These are phyloP conservation scores for Neospermospora avenae DNA, from an alignment of 2,329 filamentous ascomycete species.

Conservation along the genomic window DNA sequence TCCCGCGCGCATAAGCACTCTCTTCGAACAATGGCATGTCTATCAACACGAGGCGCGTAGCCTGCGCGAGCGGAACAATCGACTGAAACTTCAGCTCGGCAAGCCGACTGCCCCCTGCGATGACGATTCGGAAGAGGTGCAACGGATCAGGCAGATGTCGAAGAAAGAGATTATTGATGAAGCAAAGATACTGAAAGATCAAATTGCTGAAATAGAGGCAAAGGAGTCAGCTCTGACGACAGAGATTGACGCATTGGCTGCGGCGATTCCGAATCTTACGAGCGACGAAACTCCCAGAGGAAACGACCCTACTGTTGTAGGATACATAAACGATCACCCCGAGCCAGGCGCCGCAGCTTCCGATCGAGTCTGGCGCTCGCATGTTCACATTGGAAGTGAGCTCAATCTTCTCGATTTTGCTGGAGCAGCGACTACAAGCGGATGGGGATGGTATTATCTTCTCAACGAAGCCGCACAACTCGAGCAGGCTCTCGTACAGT, in stretches of 20 bases:
- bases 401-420: constrained; percentile 91
- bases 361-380: constrained; percentile 58
- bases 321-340: constrained; percentile 75
- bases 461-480: constrained; percentile 86
- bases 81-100: constrained; percentile 55
- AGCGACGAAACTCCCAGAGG: constrained; percentile 72
- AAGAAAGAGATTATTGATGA: constrained; percentile 58
- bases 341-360: constrained; percentile 38
- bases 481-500: constrained; percentile 91
- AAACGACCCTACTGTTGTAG: constrained; percentile 60
- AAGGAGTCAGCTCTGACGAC: constrained; percentile 55
- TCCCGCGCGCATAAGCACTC: constrained; percentile 52
- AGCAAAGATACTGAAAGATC: constrained; percentile 61
- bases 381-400: constrained; percentile 81
- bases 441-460: constrained; percentile 98
- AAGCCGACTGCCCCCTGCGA: constrained; percentile 46
- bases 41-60: constrained; percentile 58
- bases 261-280: constrained; percentile 83
- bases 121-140: constrained; percentile 34
- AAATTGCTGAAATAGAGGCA: constrained; percentile 57
- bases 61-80: constrained; percentile 65
- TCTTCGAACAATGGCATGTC: constrained; percentile 57
- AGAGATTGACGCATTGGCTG: constrained; percentile 72
- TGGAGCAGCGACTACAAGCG: constrained; percentile 73
- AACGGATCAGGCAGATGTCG: constrained; percentile 32